These are phyloP conservation scores for Acanthamoeba sp. DNA, from an alignment of 208 protist genomes.

Conservation along the genomic window DNA sequence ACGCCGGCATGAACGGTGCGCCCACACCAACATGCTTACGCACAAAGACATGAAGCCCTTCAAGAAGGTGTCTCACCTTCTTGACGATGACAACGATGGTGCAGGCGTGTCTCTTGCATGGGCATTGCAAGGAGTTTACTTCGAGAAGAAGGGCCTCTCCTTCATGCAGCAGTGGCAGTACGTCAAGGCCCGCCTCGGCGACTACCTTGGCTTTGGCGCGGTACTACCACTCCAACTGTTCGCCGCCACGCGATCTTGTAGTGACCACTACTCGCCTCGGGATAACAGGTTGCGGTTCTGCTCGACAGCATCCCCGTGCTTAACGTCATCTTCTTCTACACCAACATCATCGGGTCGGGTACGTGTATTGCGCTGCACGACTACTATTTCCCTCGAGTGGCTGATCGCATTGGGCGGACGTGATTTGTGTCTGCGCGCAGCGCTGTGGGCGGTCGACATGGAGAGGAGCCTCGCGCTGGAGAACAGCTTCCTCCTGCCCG, in stretches of 20 bases:
- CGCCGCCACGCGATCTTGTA: too few species aligned
- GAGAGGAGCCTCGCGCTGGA: not conserved
- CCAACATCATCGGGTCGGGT: constrained; percentile 49
- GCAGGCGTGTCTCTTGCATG: constrained; percentile 7
- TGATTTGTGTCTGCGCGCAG: not conserved
- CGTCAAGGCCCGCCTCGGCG: not conserved
- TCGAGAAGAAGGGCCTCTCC: constrained; percentile 9
- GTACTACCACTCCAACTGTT: not conserved
- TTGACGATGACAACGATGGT: too few species aligned
- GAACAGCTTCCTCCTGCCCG: not conserved
- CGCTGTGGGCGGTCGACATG: constrained; percentile 6
- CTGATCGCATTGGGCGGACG: not conserved
- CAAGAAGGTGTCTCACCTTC: too few species aligned
- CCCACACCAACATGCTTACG: too few species aligned
- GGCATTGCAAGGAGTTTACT: constrained; percentile 7
- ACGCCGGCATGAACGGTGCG: constrained; percentile 22
- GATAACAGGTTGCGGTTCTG: not conserved
- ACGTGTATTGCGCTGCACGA: not conserved
- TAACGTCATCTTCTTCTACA: constrained; percentile 9
- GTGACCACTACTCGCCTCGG: too few species aligned
- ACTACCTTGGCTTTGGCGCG: not conserved
- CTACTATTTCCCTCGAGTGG: too few species aligned
- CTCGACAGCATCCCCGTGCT: constrained; percentile 7
- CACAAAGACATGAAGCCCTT: too few species aligned
- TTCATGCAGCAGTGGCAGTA: constrained; percentile 1